Conservation (phyloP, 352 stramenopile species). For the Phytophthora ramorum region DNA sequence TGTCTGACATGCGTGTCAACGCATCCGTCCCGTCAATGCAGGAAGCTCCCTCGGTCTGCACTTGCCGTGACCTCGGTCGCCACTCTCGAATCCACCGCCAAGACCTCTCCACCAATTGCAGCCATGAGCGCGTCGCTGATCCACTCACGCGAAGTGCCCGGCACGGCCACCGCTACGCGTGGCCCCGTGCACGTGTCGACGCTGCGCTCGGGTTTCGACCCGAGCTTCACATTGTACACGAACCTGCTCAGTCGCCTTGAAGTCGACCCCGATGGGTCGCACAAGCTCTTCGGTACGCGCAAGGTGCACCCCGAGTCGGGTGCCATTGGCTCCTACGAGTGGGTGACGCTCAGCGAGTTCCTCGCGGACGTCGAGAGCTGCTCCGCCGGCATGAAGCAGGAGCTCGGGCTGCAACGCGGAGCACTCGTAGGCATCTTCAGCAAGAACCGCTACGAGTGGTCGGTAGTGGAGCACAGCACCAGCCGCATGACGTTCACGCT, state of each 20-base stretch:
- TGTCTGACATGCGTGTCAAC: too few relatives aligned
- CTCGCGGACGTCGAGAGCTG: constrained; percentile 52
- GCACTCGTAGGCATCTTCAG: constrained; percentile 76
- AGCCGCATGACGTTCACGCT: constrained; percentile 79
- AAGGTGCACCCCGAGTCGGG: constrained; percentile 44
- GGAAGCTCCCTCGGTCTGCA: too few relatives aligned
- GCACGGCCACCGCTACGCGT: constrained; percentile 38
- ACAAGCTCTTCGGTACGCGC: constrained; percentile 66
- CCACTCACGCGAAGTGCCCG: constrained; percentile 29
- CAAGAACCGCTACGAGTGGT: constrained; percentile 85
- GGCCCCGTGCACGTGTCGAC: constrained; percentile 42
- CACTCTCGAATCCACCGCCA: not conserved
- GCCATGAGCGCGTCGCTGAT: constrained; percentile 15
- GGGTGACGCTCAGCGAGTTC: constrained; percentile 73
- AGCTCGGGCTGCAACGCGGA: constrained; percentile 47
- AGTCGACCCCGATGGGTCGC: constrained; percentile 54
- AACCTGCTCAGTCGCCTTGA: constrained; percentile 54
- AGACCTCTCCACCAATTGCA: not conserved
- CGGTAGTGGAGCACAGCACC: constrained; percentile 70
- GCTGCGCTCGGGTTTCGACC: constrained; percentile 41
- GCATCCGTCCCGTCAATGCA: constrained; percentile 13
- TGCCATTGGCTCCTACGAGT: constrained; percentile 52
- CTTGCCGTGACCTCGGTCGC: too few relatives aligned
- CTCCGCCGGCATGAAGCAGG: constrained; percentile 47
- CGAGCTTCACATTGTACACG: constrained; percentile 61